Evolutionary conservation across 108 stramenopile genomes (phyloP).

Genomic region (Fragilariopsis cylindrus): DNA sequence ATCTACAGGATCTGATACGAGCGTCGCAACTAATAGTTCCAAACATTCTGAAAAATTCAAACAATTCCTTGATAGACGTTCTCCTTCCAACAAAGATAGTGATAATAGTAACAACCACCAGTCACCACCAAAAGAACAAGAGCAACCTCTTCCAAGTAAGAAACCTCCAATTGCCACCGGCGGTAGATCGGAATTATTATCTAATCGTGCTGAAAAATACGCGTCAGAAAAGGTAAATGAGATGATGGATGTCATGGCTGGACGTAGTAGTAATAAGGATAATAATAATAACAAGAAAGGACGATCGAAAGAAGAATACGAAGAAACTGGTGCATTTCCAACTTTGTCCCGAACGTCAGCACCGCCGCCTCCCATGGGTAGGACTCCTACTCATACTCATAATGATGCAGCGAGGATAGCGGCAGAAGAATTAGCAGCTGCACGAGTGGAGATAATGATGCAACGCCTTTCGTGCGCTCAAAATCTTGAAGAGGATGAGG

Average conservation of each 20-base stretch:
- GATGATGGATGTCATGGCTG: constrained; percentile 61
- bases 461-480: constrained; percentile 33
- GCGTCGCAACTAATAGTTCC: neutral
- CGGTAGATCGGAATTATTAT: constrained; percentile 23
- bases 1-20: constrained; percentile 19
- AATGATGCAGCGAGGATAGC: neutral
- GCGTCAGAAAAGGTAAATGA: constrained; percentile 67
- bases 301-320: constrained; percentile 16
- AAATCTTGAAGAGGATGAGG: constrained; percentile 28
- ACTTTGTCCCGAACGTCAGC: neutral
- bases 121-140: constrained; percentile 3
- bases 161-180: constrained; percentile 15
- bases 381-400: neutral
- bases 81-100: constrained; percentile 12
- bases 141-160: constrained; percentile 12
- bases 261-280: neutral
- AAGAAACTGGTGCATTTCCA: constrained; percentile 39
- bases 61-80: constrained; percentile 15
- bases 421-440: constrained; percentile 66
- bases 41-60: constrained; percentile 18
- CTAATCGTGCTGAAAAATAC: constrained; percentile 59
- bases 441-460: constrained; percentile 78
- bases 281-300: neutral
- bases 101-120: constrained; percentile 25
- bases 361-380: neutral